Base-by-base conservation (phyloP, 345 rosid genomes). In the Lepidium didymum region DNA sequence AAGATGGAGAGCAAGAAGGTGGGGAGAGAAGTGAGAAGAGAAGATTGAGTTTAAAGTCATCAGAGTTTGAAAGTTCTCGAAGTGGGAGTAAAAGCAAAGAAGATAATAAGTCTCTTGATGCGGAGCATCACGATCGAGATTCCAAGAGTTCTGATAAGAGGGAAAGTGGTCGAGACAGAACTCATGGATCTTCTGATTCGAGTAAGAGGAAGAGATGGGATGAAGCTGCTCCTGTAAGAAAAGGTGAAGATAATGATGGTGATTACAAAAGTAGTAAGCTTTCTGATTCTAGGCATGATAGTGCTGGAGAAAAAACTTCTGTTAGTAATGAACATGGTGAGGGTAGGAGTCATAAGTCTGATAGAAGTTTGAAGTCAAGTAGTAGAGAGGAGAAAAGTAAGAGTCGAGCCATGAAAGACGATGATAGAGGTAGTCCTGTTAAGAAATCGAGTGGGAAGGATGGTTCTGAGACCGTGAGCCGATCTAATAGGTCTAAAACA, bases 201-300 rank as follows among this genome's bases (percentile, higher is more conserved):
- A 86, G 62, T 68, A 86, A 95, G 33, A 87, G 86, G 79, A 94
- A 85, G 76, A 85, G 90, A 82, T 86, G 96, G 96, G 99, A 91
- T 76, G 97, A 94, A 46, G 29, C 74, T 15, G 88, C 82, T 77
- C 14, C 74, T 65, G 68, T 51, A 29, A 81, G 56, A 72, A 87
- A 78, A 77, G 72, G 74, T 12, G 90, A 90, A 69, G 97, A 83
- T 55, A 81, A 12, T 16, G 80, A 59, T 16, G 44, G 75, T 57
- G 97, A 90, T 77, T 29, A 16, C 18, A 86, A 81, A 74, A 78
- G 82, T 45, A 82, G 81, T 63, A 88, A 84, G 83, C 63, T 70
- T 68, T 87, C 94, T 77, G 97, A 87, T 62, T 74, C 71, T 35
- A 87, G 80, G 68, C 61, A 82, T 66, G 94, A 89, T 44, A 73